These are phyloP conservation scores for Capsicum pubescens DNA, from an alignment of 257 asterid genomes.

Conservation along the genomic window DNA sequence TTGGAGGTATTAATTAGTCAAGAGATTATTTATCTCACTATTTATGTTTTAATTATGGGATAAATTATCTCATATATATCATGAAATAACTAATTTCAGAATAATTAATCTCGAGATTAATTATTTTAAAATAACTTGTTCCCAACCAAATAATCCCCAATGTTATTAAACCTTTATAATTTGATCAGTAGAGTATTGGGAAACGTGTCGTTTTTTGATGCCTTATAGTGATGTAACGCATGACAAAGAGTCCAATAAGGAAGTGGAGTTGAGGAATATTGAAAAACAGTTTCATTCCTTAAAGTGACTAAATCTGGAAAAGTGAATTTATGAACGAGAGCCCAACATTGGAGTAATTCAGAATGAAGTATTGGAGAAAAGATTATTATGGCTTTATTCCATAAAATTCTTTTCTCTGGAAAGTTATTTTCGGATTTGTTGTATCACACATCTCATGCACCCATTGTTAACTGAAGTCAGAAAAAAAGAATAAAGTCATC, in stretches of 20 bases:
- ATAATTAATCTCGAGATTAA: too few relatives aligned
- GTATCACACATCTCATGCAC: neutral
- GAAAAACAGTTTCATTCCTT: neutral
- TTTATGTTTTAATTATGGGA: too few relatives aligned
- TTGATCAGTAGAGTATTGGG: neutral
- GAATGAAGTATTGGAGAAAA: conserved; percentile 2
- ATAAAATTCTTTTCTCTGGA: neutral
- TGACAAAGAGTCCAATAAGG: neutral
- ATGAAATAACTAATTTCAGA: too few relatives aligned
- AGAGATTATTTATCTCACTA: too few relatives aligned
- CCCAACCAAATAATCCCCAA: too few relatives aligned
- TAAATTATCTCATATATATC: too few relatives aligned
- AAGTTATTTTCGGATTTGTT: neutral
- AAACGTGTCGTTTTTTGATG: neutral
- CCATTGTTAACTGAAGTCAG: too few relatives aligned
- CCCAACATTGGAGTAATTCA: neutral
- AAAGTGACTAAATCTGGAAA: neutral
- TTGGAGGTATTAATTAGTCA: too few relatives aligned
- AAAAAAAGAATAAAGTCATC: too few relatives aligned
- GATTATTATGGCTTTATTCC: neutral
- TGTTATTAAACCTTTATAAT: too few relatives aligned
- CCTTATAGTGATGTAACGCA: neutral
- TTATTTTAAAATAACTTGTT: too few relatives aligned
- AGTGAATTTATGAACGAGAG: neutral
- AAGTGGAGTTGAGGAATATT: neutral